Base-by-base conservation (phyloP, 2,329 filamentous ascomycete genomes). In the Fusarium hostae region DNA sequence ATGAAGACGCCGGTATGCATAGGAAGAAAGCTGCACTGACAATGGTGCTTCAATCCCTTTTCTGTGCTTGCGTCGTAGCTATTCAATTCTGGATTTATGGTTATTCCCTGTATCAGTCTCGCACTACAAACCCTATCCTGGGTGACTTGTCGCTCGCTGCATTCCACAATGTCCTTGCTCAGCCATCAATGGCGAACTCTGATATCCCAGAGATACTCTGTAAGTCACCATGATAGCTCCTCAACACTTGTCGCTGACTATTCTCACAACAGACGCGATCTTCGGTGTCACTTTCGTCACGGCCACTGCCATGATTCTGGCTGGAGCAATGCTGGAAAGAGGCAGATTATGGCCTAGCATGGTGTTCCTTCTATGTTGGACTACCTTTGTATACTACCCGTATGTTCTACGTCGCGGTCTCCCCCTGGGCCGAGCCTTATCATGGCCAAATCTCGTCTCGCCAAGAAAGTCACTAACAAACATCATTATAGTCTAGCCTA, bases 321-420 rank as follows among this genome's bases (percentile, higher is more conserved):
- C 81, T 5, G 81, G 81, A 12, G 81, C 81, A 2, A 81, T 82
- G 73, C 71, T 82, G 0, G 81, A 82, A 65, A 68, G 81, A 15
- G 81, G 81, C 0, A 64, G 81, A 6, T 70, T 82, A 8, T 76
- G 74, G 48, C 81, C 82, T 1, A 90, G 88, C 12, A 84, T 92
- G 75, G 82, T 92, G 30, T 93, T 91, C 69, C 83, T 85, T 26
- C 88, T 91, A 76, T 86, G 82, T 75, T 91, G 89, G 89, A 87
- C 88, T 0, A 91, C 89, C 1, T 84, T 91, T 59, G 89, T 91
- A 5, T 91, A 91, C 79, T 91, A 81, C 30, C 69, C 80, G 79
- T 76, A 44, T 13, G 75, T 39, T 0, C 4, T 2, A 6, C 13
- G 4, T 10, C 9, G 16, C 12, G 6, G 12, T 10, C 5, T 26